Base-by-base conservation (phyloP, 768 basidiomycete species). In the Leucosporidium yakuticum region DNA sequence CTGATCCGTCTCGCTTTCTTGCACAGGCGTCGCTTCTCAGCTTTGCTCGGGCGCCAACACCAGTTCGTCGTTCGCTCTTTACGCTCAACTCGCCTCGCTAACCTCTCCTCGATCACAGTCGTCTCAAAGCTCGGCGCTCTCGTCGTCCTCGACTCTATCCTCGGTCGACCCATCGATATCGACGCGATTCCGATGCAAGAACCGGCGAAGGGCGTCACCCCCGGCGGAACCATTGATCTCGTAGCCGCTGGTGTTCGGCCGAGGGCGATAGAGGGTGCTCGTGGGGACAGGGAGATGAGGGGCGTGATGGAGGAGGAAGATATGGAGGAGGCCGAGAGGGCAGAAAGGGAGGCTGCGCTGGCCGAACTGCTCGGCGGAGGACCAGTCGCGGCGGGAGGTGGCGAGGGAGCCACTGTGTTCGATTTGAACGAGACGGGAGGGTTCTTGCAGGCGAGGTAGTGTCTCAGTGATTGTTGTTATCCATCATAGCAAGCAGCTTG, bases 121-220 rank as follows among this genome's bases (percentile, higher is more conserved):
- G 68, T 72, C 39, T 66, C 64, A 20, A 72, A 72, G 62, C 62
- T 65, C 59, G 48, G 83, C 54, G 83, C 83, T 23, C 77, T 72
- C 49, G 65, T 72, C 56, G 68, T 72, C 20, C 71, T 72, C 59
- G 62, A 66, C 55, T 53, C 65, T 5, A 66, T 91, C 20, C 83
- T 90, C 23, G 83, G 79, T 19, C 72, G 77, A 4, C 76, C 79
- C 2, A 79, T 82, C 60, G 80, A 82, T 67, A 71, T 76, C 60
- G 80, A 82, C 63, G 76, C 76, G 20, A 76, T 81, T 12, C 76
- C 77, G 27, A 70, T 62, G 61, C 74, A 75, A 31, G 34, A 62
- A 4, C 61, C 36, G 5, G 50, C 67, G 4, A 32, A 39, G 9
- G 69, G 70, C 32, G 65, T 65, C 39, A 68, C 62, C 4, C 63